Evolutionary conservation across 2,329 filamentous ascomycete species (phyloP).

Genomic region (Alternaria hordeiaustralica): DNA sequence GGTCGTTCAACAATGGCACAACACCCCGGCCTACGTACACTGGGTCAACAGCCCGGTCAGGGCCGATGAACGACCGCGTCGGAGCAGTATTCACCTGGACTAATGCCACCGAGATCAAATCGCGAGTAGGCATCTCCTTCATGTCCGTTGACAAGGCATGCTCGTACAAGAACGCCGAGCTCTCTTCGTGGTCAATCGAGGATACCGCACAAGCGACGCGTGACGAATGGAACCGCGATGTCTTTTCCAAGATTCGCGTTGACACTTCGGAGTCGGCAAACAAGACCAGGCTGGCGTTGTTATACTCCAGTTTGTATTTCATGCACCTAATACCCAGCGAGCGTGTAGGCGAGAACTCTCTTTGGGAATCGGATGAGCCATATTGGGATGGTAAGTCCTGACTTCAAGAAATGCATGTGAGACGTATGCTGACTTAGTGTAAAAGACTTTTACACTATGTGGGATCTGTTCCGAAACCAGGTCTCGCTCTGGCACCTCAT

Average conservation of each 20-base stretch:
- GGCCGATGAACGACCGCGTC: constrained; percentile 52
- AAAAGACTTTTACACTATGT: constrained; percentile 53
- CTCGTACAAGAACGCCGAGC: constrained; percentile 55
- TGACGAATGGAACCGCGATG: constrained; percentile 56
- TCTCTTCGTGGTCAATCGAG: constrained; percentile 53
- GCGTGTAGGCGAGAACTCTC: constrained; percentile 67
- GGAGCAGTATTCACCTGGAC: constrained; percentile 61
- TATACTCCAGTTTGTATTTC: constrained; percentile 47
- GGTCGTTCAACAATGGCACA: constrained; percentile 39
- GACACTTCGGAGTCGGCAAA: constrained; percentile 37
- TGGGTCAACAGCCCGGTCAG: constrained; percentile 35
- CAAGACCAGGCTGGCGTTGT: constrained; percentile 38
- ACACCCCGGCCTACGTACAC: constrained; percentile 39
- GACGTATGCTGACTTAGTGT: background rate
- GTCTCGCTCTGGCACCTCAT: constrained; percentile 62
- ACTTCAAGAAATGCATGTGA: background rate
- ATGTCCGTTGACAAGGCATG: constrained; percentile 55
- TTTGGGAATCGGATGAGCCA: constrained; percentile 71
- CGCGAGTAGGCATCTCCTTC: constrained; percentile 60
- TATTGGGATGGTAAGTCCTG: constrained; percentile 59
- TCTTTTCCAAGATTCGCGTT: constrained; percentile 64
- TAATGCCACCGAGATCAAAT: constrained; percentile 51
- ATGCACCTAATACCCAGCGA: constrained; percentile 48
- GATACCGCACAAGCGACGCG: constrained; percentile 51
- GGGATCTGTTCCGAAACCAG: constrained; percentile 70